Percentiles rank a stretch among this genome's conserved stretches.
Evolutionary conservation across 1,284 basidiomycete species (phyloP).

Genomic region (Irpex sp.): DNA sequence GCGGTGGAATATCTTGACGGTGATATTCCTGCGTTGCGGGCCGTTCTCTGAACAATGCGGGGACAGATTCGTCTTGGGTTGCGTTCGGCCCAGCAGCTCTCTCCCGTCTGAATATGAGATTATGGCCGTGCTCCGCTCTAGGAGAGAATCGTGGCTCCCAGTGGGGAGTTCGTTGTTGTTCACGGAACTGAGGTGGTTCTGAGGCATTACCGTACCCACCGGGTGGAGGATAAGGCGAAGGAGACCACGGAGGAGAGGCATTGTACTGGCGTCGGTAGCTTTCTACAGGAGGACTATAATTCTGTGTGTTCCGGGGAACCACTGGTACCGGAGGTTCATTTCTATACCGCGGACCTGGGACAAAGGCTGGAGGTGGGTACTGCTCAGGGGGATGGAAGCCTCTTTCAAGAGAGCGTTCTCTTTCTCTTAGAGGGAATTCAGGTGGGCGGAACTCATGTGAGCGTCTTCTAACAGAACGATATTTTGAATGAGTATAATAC

Average conservation of each 20-base stretch:
- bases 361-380: constrained; percentile 10
- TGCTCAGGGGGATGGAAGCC: constrained; percentile 11
- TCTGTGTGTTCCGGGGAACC: constrained; percentile 18
- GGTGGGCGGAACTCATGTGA: constrained; percentile 12
- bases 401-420: constrained; percentile 16
- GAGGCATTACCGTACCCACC: not conserved
- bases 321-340: constrained; percentile 16
- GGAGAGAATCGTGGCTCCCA: not conserved
- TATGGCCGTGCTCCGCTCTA: not conserved
- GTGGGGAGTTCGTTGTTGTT: not conserved
- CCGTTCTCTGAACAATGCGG: not conserved
- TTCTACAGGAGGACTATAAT: constrained; percentile 21
- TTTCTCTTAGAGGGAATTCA: constrained; percentile 7
- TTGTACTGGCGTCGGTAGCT: constrained; percentile 24
- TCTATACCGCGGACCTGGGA: constrained; percentile 20
- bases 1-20: not conserved
- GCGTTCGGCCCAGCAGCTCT: not conserved
- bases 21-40: not conserved
- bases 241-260: constrained; percentile 17
- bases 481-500: not conserved
- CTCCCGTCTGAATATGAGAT: not conserved
- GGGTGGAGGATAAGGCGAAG: constrained; percentile 4
- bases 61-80: not conserved
- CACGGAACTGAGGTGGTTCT: not conserved
- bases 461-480: constrained; percentile 9